Evolutionary conservation across 2,329 filamentous ascomycete species (phyloP), one percentile per base, ranked within the genome.

Genomic region (Septoria linicola): DNA sequence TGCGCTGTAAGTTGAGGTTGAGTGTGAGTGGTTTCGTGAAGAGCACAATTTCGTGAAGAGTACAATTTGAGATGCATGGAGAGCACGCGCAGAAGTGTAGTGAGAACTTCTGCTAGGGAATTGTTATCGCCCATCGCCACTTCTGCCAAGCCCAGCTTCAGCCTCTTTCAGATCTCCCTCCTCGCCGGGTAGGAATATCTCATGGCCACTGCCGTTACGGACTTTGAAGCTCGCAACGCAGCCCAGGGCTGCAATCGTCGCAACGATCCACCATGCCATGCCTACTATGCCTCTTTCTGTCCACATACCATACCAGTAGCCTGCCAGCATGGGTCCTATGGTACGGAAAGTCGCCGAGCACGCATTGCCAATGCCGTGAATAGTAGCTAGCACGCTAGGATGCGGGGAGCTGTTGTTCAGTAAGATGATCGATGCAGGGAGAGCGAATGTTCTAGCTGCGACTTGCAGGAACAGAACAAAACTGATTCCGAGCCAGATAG

Each of bases 391-490:
- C 0, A 83, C 75, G 20, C 68, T 73, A 0, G 78, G 74, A 58
- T 82, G 76, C 0, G 80, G 78, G 1, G 77, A 76, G 50, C 73
- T 77, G 57, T 83, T 83, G 58, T 83, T 83, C 8, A 83, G 70
- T 1, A 83, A 64, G 34, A 83, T 80, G 14, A 81, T 80, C 1
- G 61, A 61, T 0, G 79, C 79, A 0, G 80, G 80, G 0, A 83
- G 66, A 0, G 78, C 74, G 61, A 91, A 89, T 0, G 88, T 92
- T 21, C 87, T 77, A 0, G 84, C 87, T 3, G 84, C 74, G 13
- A 89, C 87, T 64, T 91, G 87, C 7, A 89, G 66, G 13, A 81
- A 74, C 1, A 88, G 73, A 1, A 88, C 82, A 2, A 80, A 63
- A 0, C 78, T 76, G 14, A 90, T 83, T 1, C 81, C 79, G 0